A percentile compares a stretch with the other conserved stretches of the same genome.
Evolutionary conservation across 352 stramenopile species (phyloP).

Genomic region (Phytophthora ohioensis): DNA sequence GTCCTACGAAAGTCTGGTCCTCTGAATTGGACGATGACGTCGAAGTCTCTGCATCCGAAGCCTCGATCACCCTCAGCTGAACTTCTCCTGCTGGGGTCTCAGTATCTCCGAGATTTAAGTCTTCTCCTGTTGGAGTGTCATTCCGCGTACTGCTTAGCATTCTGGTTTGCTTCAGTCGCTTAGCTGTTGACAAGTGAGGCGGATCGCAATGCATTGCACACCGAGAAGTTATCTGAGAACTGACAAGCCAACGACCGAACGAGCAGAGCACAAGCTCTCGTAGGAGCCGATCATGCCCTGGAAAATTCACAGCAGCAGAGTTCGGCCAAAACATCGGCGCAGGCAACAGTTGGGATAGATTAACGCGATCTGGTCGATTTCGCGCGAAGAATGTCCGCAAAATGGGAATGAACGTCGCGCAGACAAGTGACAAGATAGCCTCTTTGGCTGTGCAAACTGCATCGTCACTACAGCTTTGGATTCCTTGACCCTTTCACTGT

Average conservation of each 20-base stretch:
- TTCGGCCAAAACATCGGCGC: background rate
- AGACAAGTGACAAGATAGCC: conserved; percentile 3
- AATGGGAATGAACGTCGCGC: background rate
- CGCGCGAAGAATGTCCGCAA: background rate
- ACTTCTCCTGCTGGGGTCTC: conserved; percentile 23
- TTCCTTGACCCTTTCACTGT: background rate
- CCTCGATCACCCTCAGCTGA: conserved; percentile 18
- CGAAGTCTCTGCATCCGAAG: conserved; percentile 18
- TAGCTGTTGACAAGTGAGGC: conserved; percentile 17
- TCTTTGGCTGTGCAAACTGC: conserved; percentile 17
- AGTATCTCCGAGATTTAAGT: conserved; percentile 18
- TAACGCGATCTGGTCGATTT: conserved; percentile 10
- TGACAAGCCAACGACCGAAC: conserved; percentile 5
- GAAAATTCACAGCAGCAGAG: conserved; percentile 19
- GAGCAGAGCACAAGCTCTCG: background rate
- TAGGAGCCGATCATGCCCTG: background rate
- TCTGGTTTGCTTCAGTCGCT: background rate
- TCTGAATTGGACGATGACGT: conserved; percentile 25
- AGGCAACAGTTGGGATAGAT: conserved; percentile 24
- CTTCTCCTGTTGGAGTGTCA: conserved; percentile 19
- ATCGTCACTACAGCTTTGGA: conserved; percentile 16
- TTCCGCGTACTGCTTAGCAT: conserved; percentile 27
- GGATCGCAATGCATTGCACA: background rate
- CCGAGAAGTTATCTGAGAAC: background rate
- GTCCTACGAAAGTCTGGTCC: conserved; percentile 24